phyloP scores from a whole-genome alignment of 78 protist species.

The Dictyostelium firmibasis region DNA sequence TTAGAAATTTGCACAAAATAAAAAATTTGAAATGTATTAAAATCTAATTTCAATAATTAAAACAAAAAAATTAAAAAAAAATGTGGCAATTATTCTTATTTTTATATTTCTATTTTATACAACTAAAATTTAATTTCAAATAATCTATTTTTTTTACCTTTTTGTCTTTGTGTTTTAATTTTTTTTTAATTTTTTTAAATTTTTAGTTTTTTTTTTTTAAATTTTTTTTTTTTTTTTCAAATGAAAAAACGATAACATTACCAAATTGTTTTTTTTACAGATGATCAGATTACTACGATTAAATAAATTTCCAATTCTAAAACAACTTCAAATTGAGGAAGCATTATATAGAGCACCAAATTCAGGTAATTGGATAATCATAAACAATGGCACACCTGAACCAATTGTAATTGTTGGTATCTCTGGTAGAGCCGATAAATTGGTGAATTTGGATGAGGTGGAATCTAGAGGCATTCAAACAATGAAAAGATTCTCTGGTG shows the following conservation, averaged over 20 bases:
- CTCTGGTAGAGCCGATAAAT: conserved; percentile 39
- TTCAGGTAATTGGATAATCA: conserved; percentile 59
- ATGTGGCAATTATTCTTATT: too few species aligned
- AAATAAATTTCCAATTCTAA: conserved; percentile 24
- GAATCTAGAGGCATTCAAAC: background rate
- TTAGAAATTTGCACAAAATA: too few species aligned
- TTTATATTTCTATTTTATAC: too few species aligned
- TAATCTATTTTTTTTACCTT: too few species aligned
- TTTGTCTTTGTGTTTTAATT: too few species aligned
- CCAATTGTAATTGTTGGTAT: conserved; percentile 52
- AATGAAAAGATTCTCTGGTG: conserved; percentile 55
- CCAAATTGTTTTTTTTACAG: too few species aligned
- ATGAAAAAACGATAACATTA: background rate
- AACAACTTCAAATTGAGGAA: conserved; percentile 59
- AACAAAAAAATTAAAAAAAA: too few species aligned
- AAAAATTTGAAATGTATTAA: too few species aligned
- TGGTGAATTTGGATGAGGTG: conserved; percentile 27
- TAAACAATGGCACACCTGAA: conserved; percentile 54
- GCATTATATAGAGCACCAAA: conserved; percentile 28
- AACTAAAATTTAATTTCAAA: too few species aligned
- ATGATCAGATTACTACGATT: conserved; percentile 31
- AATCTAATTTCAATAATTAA: too few species aligned
- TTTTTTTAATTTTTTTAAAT: background rate
- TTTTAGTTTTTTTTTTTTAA: background rate
- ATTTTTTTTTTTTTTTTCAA: background rate